Base-by-base conservation (phyloP, 139 green algal species). In the Micromonas commoda region DNA sequence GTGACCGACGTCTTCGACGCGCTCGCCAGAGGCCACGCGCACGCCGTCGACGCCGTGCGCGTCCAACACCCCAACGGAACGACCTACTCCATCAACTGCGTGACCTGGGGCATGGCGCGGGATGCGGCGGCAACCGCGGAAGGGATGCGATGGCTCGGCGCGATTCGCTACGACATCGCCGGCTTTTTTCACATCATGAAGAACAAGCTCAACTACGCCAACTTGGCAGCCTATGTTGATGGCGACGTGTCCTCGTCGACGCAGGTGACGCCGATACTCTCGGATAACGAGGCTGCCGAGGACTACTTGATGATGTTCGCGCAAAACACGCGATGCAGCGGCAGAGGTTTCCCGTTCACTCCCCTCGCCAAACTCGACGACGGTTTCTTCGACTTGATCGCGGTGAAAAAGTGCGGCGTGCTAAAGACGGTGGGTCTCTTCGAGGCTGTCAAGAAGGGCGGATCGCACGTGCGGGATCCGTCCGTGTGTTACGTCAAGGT, bases 301-400 rank as follows among this genome's bases (percentile, higher is more conserved):
- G 68, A 75, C 2, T 75, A 63, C 9, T 33, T 75, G 21, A 75
- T 75, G 68, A 28, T 75, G 37, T 75, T 75, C 37, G 68, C 68
- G 1, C 68, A 75, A 63, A 75, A 75, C 68, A 75, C 68, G 31
- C 68, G 68, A 0, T 75, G 68, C 38, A 39, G 23, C 37, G 68
- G 68, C 6, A 38, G 68, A 38, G 35, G 19, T 21, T 75, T 75
- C 68, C 4, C 23, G 21, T 75, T 75, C 23, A 75, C 68, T 1
- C 68, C 68, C 1, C 2, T 60, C 37, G 68, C 68, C 20, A 13
- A 75, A 32, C 37, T 75, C 37, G 68, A 75, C 68, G 68, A 75
- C 37, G 68, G 68, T 29, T 33, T 37, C 13, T 63, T 75, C 37
- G 68, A 75, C 68, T 35, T 75, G 37, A 24, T 75, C 37, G 37